Evolutionary conservation across 805 yeast species (phyloP).

Genomic region (Grigorovia jiainica): DNA sequence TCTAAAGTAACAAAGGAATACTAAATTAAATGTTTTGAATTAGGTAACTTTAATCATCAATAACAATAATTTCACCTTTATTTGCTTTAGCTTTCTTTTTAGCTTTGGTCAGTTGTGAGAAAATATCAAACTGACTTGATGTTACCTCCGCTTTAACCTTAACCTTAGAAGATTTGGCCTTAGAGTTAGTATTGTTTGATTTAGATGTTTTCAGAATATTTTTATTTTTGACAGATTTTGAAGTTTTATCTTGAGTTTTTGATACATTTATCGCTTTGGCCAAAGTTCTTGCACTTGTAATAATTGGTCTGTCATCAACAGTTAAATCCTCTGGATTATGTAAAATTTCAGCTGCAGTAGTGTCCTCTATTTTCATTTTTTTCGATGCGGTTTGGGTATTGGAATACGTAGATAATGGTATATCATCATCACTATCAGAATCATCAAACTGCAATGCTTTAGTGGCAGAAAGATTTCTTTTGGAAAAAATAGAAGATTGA

Average conservation of each 20-base stretch:
- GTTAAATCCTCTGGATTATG: conserved; percentile 22
- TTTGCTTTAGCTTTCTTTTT: conserved; percentile 21
- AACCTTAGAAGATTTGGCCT: neutral
- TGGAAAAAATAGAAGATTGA: neutral
- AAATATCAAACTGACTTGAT: conserved; percentile 21
- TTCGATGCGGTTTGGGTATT: neutral
- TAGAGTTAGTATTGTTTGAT: neutral
- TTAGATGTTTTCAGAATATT: neutral
- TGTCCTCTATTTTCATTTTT: conserved; percentile 8
- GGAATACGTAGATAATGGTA: conserved; percentile 3
- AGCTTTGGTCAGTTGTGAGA: conserved; percentile 24
- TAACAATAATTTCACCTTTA: conserved; percentile 24
- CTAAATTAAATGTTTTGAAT: no score
- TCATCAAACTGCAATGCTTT: neutral
- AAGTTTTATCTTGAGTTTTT: neutral
- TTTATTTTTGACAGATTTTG: neutral
- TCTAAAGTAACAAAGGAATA: no score
- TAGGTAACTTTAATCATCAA: conserved; percentile 17
- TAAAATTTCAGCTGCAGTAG: conserved; percentile 28
- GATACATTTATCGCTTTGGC: conserved; percentile 19
- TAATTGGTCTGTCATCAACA: conserved; percentile 25
- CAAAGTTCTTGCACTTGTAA: conserved; percentile 22
- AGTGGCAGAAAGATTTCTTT: neutral
- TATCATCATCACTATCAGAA: conserved; percentile 2
- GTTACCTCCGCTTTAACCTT: conserved; percentile 17